These are phyloP conservation scores for Primulina tabacum DNA, from an alignment of 257 asterid species.

Conservation along the genomic window DNA sequence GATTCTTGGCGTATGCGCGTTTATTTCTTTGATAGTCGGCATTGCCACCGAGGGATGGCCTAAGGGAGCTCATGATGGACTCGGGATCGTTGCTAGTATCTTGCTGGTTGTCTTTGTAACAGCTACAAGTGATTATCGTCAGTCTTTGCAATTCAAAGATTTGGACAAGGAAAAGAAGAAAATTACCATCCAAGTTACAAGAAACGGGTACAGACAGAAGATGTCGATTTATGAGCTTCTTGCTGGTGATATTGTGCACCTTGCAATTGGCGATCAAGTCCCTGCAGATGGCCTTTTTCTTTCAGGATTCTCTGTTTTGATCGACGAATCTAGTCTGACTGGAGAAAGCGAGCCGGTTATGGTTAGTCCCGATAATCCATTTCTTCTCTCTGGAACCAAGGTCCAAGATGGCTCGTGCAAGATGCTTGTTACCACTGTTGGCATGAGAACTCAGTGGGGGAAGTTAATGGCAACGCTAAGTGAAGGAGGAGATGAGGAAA, in stretches of 20 bases:
- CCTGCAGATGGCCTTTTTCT: conserved; percentile 86
- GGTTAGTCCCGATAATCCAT: conserved; percentile 59
- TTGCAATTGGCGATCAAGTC: conserved; percentile 82
- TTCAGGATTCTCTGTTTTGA: conserved; percentile 68
- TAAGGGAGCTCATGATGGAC: conserved; percentile 86
- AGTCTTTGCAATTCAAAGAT: conserved; percentile 77
- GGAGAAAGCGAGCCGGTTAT: conserved; percentile 87
- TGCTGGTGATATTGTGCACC: conserved; percentile 84
- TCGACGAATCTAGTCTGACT: conserved; percentile 80
- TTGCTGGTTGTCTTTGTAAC: conserved; percentile 79
- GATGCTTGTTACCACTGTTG: conserved; percentile 83
- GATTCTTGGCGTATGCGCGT: conserved; percentile 85
- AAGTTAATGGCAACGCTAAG: conserved; percentile 80
- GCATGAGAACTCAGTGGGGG: conserved; percentile 97
- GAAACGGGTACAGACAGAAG: conserved; percentile 74
- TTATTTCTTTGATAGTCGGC: conserved; percentile 73
- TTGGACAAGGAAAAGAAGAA: conserved; percentile 86
- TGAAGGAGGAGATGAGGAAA: conserved; percentile 93
- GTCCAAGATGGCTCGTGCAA: conserved; percentile 93
- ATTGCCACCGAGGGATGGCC: conserved; percentile 95
- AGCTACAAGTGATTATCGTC: conserved; percentile 81
- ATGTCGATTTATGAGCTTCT: conserved; percentile 72
- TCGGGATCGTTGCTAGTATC: conserved; percentile 82
- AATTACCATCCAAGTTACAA: conserved; percentile 74
- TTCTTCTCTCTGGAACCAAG: conserved; percentile 81